phyloP scores from a whole-genome alignment of 1,284 basidiomycete species.

The Moesziomyces sp. region DNA sequence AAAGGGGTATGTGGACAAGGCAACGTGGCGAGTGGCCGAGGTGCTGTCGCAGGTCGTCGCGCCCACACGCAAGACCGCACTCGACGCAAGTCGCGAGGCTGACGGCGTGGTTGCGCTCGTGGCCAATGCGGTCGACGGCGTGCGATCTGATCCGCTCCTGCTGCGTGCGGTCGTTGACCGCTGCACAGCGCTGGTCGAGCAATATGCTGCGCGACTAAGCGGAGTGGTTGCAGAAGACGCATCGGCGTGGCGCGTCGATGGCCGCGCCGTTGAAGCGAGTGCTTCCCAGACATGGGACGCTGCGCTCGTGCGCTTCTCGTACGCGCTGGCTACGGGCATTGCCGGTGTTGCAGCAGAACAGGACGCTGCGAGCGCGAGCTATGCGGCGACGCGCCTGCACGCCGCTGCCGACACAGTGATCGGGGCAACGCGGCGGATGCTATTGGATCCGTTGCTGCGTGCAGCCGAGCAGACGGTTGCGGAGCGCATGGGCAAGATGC shows the following conservation, averaged over 20 bases:
- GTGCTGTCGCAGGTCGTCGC: slow-evolving; percentile 72
- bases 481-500: slow-evolving; percentile 17
- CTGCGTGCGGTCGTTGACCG: slow-evolving; percentile 81
- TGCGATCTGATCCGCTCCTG: slow-evolving; percentile 89
- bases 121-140: slow-evolving; percentile 89
- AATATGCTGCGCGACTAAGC: slow-evolving; percentile 6
- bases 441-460: slow-evolving; percentile 8
- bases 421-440: background rate
- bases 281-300: slow-evolving; percentile 27
- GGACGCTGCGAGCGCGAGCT: background rate
- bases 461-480: background rate
- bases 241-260: slow-evolving; percentile 1
- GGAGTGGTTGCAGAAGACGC: slow-evolving; percentile 8
- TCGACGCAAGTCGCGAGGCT: slow-evolving; percentile 8
- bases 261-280: background rate
- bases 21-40: slow-evolving; percentile 79
- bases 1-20: slow-evolving; percentile 83
- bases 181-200: slow-evolving; percentile 69
- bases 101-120: slow-evolving; percentile 67
- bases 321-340: slow-evolving; percentile 9
- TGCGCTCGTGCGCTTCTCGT: slow-evolving; percentile 19
- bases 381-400: slow-evolving; percentile 6
- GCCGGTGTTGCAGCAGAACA: slow-evolving; percentile 11
- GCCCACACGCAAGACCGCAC: background rate
- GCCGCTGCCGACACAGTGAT: background rate